Evolutionary conservation across 768 basidiomycete species (phyloP).

Genomic region (Strobilomyces echinocephalus): DNA sequence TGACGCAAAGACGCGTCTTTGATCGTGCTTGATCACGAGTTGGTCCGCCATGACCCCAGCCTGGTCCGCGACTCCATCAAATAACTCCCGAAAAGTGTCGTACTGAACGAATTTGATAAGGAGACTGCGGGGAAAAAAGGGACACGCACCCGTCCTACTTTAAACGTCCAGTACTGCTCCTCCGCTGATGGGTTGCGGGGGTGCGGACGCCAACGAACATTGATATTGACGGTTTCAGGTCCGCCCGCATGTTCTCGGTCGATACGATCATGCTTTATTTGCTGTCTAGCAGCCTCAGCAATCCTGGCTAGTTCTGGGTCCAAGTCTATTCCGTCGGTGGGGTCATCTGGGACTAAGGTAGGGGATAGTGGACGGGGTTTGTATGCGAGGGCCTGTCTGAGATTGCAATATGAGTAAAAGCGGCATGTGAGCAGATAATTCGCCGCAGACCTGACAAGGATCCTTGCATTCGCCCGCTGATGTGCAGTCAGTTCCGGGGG

Average conservation of each 20-base stretch:
- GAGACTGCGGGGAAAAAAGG: neutral
- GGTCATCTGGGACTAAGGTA: conserved; percentile 37
- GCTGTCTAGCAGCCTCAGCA: conserved; percentile 36
- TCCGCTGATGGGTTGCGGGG: conserved; percentile 44
- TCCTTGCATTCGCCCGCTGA: conserved; percentile 52
- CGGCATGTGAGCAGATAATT: neutral
- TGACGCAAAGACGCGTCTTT: conserved; percentile 63
- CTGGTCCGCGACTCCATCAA: conserved; percentile 62
- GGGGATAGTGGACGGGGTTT: conserved; percentile 46
- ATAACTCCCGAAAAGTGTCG: conserved; percentile 60
- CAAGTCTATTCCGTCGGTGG: conserved; percentile 44
- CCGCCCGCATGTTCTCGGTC: conserved; percentile 29
- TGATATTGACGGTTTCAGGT: conserved; percentile 41
- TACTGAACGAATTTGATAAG: conserved; percentile 36
- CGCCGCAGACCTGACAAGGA: conserved; percentile 52
- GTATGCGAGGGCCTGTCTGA: conserved; percentile 46
- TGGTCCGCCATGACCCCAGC: conserved; percentile 45
- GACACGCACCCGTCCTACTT: conserved; percentile 52
- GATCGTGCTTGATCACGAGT: conserved; percentile 57
- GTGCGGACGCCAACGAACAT: conserved; percentile 63
- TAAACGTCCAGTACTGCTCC: conserved; percentile 45
- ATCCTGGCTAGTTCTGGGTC: conserved; percentile 64
- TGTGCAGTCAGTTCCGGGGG: conserved; percentile 58
- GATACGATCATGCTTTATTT: conserved; percentile 22
- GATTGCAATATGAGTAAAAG: conserved; percentile 2